Evolutionary conservation across 306 rosid species (phyloP), one percentile per base, ranked within the genome.

Genomic region (Cucurbita maxima): DNA sequence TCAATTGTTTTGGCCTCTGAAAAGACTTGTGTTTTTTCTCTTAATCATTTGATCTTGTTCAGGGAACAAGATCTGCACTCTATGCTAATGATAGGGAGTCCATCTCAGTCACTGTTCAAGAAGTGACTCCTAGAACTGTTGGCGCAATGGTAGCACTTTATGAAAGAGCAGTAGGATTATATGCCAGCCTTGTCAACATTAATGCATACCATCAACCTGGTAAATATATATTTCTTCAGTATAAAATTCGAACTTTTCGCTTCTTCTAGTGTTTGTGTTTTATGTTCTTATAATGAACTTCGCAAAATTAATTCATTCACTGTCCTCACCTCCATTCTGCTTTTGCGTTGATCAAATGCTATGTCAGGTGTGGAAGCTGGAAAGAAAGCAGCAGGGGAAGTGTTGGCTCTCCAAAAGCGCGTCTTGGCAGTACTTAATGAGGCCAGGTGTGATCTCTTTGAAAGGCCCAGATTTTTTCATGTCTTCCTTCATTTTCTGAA

Each of bases 201-300:
- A 94, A 94, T 81, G 99, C 99, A 19, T 91, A 94, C 81, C 99
- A 91, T 77, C 99, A 94, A 80, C 99, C 97, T 77, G 97, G 99
- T 94, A 82, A 79, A 75, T 58, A 78, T 60, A 73, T 63, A 30
- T 73, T 56, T 72, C 37, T 19, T 53, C n/a, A 18, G 52, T 18
- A 69, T 25, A 69, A 69, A 25, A n/a, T 15, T 53, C 58, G 7
- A 25, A 13, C 8, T 19, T 44, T 67, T 67, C 37, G 3, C 37
- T 43, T 67, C 55, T 11, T 67, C 55, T 11, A 14, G 18, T 67
- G 18, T 67, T 67, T 67, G 2, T 45, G 58, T 51, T 52, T 7
- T 3, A 43, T 34, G 72, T 54, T 66, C 10, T 38, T 64, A 18
- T 4, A 64, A 18, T 64, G 7, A 40, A 41, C 71, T 66, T 11